Evolutionary conservation across 176 grass and related monocot genomes (phyloP), one percentile per base, ranked within the genome.

Genomic region (Juncus effusus): DNA sequence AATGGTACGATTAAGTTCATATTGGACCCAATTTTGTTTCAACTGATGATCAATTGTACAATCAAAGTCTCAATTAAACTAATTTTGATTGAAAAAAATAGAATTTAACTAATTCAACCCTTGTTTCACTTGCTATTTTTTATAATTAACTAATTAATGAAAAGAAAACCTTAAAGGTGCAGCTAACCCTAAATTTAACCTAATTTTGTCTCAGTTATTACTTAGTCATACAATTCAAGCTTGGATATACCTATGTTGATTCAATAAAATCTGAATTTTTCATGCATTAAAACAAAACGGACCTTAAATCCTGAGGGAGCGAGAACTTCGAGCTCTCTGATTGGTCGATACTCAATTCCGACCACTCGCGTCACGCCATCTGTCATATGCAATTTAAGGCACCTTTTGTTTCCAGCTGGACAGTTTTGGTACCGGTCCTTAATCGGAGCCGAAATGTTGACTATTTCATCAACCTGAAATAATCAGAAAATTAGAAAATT

Each of bases 251-350:
- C 47, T 16, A 72, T 54, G 61, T 38, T 11, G 52, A 56, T 10
- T 56, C 52, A 56, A 56, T 28, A 28, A 28, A 28, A 56, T 56
- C 52, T 56, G 12, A 11, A 11, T 56, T 56, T 56, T 13, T 14
- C 19, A 3, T 11, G 71, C 58, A 75, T 10, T 78, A 52, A 19
- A 13, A 16, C 72, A 82, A 52, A 84, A 6, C 55, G 57, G 28
- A 96, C 93, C 93, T 97, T 97, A 71, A 97, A 82, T 73, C 88
- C 93, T 75, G 85, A 83, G 69, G 85, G 77, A 74, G 88, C 85
- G 62, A 97, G 88, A 82, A 92, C 88, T 72, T 82, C 64, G 62
- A 92, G 78, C 15, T 84, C 82, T 82, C 82, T 97, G 64, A 92
- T 86, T 4, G 93, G 85, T 56, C 82, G 85, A 69, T 97, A 97